Percentiles rank a stretch among this genome's conserved stretches.
phyloP scores from a whole-genome alignment of 768 basidiomycete species.

The Flagelloscypha sp. region DNA sequence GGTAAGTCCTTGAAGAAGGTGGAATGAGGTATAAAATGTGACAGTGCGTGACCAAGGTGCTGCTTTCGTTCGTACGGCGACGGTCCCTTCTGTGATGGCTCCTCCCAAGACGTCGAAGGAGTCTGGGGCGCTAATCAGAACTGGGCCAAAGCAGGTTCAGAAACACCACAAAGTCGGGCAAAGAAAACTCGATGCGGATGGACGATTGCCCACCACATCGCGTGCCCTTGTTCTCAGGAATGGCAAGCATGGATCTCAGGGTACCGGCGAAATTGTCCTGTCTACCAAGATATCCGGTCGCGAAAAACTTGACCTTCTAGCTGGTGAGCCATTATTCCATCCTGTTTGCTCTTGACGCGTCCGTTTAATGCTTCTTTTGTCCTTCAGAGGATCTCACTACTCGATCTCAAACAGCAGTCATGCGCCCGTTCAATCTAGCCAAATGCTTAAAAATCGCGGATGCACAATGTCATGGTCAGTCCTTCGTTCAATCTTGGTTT shows the following conservation, averaged over 20 bases:
- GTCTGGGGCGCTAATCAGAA: too few relatives aligned
- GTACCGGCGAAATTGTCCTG: conserved; percentile 58
- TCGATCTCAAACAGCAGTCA: conserved; percentile 48
- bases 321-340: conserved; percentile 37
- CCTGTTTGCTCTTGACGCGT: conserved; percentile 2
- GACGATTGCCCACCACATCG: conserved; percentile 55
- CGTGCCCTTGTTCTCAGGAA: conserved; percentile 69
- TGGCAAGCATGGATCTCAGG: conserved; percentile 64
- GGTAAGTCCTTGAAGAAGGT: too few relatives aligned
- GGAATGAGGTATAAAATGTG: too few relatives aligned
- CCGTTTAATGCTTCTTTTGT: conserved; percentile 11
- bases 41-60: background rate
- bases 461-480: conserved; percentile 62
- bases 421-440: conserved; percentile 57
- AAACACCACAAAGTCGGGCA: conserved; percentile 17
- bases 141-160: too few relatives aligned
- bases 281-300: conserved; percentile 58
- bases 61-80: background rate
- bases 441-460: conserved; percentile 60
- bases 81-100: background rate
- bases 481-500: background rate
- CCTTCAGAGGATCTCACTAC: conserved; percentile 58
- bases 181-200: conserved; percentile 39
- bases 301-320: conserved; percentile 74
- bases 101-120: conserved; percentile 20